Evolutionary conservation across 1,139 yeast genomes (phyloP).

Genomic region (Zygosaccharomyces pseudobailii): DNA sequence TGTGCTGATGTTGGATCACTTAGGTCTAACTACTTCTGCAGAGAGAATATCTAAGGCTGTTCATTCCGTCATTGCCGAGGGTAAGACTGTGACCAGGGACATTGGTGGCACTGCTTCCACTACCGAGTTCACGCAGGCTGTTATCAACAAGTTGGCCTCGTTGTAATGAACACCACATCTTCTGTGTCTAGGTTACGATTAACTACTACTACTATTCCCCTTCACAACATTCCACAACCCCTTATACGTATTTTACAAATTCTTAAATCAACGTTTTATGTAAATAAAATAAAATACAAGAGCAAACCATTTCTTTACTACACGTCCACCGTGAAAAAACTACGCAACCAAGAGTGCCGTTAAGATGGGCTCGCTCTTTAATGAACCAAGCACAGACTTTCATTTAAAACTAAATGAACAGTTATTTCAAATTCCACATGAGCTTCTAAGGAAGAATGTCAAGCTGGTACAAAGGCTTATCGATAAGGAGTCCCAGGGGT

Average conservation of each 20-base stretch:
- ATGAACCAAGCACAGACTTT: slow-evolving; percentile 39
- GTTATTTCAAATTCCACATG: slow-evolving; percentile 59
- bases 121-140: slow-evolving; percentile 71
- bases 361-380: slow-evolving; percentile 19
- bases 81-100: slow-evolving; percentile 74
- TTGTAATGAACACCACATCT: slow-evolving; percentile 10
- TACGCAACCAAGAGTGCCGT: background rate
- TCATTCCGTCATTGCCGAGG: slow-evolving; percentile 83
- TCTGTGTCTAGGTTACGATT: slow-evolving; percentile 1
- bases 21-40: slow-evolving; percentile 81
- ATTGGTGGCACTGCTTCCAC: slow-evolving; percentile 88
- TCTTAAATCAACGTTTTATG: background rate
- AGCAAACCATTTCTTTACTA: background rate
- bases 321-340: background rate
- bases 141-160: slow-evolving; percentile 28
- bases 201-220: background rate
- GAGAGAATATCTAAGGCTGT: slow-evolving; percentile 85
- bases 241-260: background rate
- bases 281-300: background rate
- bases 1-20: slow-evolving; percentile 87
- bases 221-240: background rate
- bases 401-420: slow-evolving; percentile 44
- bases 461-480: slow-evolving; percentile 51
- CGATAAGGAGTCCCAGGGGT: slow-evolving; percentile 36
- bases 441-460: slow-evolving; percentile 54